A percentile compares a stretch with the other conserved stretches of the same genome.
Conservation (phyloP, 257 asterid species). For the Nicotiana tomentosiformis region DNA sequence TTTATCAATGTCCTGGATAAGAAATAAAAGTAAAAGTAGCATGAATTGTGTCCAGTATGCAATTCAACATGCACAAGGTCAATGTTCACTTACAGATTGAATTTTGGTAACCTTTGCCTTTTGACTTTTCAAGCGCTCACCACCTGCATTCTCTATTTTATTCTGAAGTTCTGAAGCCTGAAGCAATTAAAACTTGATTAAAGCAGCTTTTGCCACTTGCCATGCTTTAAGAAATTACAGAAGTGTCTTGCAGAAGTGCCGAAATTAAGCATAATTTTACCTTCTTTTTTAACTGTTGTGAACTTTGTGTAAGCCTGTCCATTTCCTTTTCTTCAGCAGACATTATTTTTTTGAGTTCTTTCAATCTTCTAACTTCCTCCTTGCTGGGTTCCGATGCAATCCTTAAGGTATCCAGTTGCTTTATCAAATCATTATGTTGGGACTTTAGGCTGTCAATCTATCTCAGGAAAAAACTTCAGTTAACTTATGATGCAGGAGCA, state of each 20-base stretch:
- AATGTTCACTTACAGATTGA: conserved; percentile 63
- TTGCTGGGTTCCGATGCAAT: conserved; percentile 59
- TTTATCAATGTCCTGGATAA: conserved; percentile 67
- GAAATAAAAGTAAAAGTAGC: not conserved
- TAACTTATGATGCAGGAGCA: not conserved
- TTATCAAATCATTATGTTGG: conserved; percentile 54
- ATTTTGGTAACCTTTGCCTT: conserved; percentile 61
- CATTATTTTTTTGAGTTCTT: conserved; percentile 51
- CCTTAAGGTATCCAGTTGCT: conserved; percentile 65
- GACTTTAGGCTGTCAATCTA: conserved; percentile 77
- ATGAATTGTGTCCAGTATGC: not conserved
- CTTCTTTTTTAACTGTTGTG: conserved; percentile 81
- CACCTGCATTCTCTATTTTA: conserved; percentile 95
- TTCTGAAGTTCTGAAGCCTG: conserved; percentile 84
- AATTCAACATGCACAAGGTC: not conserved
- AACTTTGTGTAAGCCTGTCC: conserved; percentile 60
- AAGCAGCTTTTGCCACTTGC: not conserved
- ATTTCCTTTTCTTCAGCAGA: conserved; percentile 78
- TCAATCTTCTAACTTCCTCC: conserved; percentile 62
- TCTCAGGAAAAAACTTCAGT: not conserved
- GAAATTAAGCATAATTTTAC: conserved; percentile 25
- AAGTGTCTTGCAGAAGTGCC: not conserved
- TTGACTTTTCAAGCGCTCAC: conserved; percentile 68
- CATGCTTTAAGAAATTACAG: not conserved
- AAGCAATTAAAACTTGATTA: not conserved